Evolutionary conservation across 2,329 filamentous ascomycete species (phyloP), one percentile per base, ranked within the genome.

Genomic region (Alternaria incomplexa): DNA sequence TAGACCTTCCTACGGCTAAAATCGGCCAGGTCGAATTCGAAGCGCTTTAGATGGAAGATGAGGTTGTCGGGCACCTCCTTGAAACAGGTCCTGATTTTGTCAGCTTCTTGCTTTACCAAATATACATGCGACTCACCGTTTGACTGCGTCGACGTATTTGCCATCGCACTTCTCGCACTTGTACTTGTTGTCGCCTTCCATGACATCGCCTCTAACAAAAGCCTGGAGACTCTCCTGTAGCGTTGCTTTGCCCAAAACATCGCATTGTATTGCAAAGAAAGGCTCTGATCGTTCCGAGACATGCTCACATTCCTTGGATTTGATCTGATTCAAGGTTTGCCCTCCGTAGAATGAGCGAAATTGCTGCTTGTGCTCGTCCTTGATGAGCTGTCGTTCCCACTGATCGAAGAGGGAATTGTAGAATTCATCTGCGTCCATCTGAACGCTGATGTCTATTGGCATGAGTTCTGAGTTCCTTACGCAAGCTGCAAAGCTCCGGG

Each of bases 391-490:
- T 9, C 88, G 87, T 76, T 99, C 96, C 87, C 93, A 93, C 25
- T 93, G 88, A 78, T 97, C 93, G 72, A 98, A 96, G 0, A 99
- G 86, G 5, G 97, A 86, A 73, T 96, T 97, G 82, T 96, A 98
- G 77, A 98, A 99, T 77, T 97, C 94, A 71, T 98, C 96, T 6
- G 97, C 96, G 76, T 99, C 96, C 93, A 99, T 98, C 79, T 99
- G 96, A 62, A 92, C 89, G 59, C 90, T 89, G 25, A 96, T 90
- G 78, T 98, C 93, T 66, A 99, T 96, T 15, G 88, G 85, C 3
- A 89, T 86, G 61, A 93, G 91, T 36, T 97, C 93, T 61, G 94
- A 95, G 0, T 91, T 95, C 70, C 89, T 90, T 73, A 98, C 93
- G 44, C 89, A 90, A 32, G 85, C 85, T 13, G 96, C 91, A 65